Evolutionary conservation across 768 basidiomycete genomes (phyloP).

Genomic region (Boletus subparvulus): DNA sequence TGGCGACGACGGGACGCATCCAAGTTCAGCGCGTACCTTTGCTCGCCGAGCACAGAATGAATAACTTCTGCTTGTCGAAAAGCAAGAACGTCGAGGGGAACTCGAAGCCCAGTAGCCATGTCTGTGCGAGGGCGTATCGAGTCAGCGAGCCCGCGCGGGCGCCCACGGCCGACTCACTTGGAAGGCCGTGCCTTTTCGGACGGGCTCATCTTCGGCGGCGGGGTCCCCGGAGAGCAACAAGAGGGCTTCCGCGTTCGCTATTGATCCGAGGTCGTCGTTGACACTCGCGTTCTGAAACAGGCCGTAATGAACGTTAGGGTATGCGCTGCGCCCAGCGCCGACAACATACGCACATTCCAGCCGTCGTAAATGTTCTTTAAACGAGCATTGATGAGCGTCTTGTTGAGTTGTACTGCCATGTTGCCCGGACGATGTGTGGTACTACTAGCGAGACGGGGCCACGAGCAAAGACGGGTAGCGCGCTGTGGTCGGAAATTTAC

Average conservation of each 20-base stretch:
- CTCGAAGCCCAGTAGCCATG: slow-evolving; percentile 96
- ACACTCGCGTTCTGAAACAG: slow-evolving; percentile 54
- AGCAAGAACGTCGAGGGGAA: slow-evolving; percentile 93
- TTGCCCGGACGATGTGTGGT: slow-evolving; percentile 8
- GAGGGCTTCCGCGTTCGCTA: slow-evolving; percentile 69
- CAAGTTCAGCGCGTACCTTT: slow-evolving; percentile 58
- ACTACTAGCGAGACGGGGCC: not conserved
- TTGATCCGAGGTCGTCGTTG: slow-evolving; percentile 68
- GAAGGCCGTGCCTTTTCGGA: slow-evolving; percentile 86
- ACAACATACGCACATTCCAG: slow-evolving; percentile 53
- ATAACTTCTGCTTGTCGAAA: slow-evolving; percentile 73
- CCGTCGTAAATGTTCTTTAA: slow-evolving; percentile 57
- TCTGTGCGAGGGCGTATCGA: slow-evolving; percentile 45
- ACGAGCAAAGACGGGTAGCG: slow-evolving; percentile 23
- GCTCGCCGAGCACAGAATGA: slow-evolving; percentile 81
- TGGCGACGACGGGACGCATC: slow-evolving; percentile 4
- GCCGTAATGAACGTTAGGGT: slow-evolving; percentile 12
- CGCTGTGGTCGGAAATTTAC: slow-evolving; percentile 32
- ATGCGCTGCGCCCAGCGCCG: slow-evolving; percentile 6
- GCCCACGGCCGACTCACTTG: slow-evolving; percentile 58
- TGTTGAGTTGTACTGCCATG: slow-evolving; percentile 77
- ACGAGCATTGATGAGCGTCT: slow-evolving; percentile 53
- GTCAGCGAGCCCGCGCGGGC: not conserved
- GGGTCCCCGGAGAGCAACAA: slow-evolving; percentile 76
- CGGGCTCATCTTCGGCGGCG: slow-evolving; percentile 83